Evolutionary conservation across 2,329 filamentous ascomycete genomes (phyloP), one percentile per base, ranked within the genome.

Genomic region (Stylonectria norvegica): DNA sequence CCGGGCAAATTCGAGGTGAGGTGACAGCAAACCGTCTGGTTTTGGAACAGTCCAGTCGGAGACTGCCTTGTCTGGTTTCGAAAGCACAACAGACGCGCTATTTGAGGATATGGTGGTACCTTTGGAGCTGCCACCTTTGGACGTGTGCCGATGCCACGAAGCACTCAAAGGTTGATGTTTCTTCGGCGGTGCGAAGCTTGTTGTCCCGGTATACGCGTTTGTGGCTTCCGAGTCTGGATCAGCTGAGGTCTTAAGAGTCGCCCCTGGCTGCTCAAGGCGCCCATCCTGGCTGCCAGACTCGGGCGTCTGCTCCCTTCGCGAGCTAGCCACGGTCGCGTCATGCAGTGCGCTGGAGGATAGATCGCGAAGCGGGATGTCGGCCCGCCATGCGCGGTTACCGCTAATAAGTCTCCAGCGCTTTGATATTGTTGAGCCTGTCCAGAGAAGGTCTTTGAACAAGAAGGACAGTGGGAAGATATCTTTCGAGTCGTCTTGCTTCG

Each of bases 401-500:
- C 67, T 71, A 42, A 71, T 56, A 5, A 68, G 49, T 40, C 66
- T 59, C 67, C 58, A 70, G 34, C 57, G 60, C 45, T 62, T 66
- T 2, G 50, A 57, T 19, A 62, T 59, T n/a, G 61, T 69, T 5
- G 57, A 66, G 5, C 53, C 66, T 5, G 60, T 70, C 67, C 58
- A 67, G 5, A 67, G 52, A 37, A 66, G 43, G 33, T 58, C 53
- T 6, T 48, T 47, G 40, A 56, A 66, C 4, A 67, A 34, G 31
- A 68, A 63, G 6, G 65, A 67, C 0, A 68, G 58, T 0, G 70
- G 70, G 29, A 67, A 71, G 4, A 72, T 60, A 38, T 73, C 69
- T 43, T 62, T 62, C 2, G 67, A 68, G 36, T 69, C 66, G 33
- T 71, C 67, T 40, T 68, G 67, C 5, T 57, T 59, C 4, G 66